Conservation (phyloP, 2,329 filamentous ascomycete genomes). For the Beauveria sp. region DNA sequence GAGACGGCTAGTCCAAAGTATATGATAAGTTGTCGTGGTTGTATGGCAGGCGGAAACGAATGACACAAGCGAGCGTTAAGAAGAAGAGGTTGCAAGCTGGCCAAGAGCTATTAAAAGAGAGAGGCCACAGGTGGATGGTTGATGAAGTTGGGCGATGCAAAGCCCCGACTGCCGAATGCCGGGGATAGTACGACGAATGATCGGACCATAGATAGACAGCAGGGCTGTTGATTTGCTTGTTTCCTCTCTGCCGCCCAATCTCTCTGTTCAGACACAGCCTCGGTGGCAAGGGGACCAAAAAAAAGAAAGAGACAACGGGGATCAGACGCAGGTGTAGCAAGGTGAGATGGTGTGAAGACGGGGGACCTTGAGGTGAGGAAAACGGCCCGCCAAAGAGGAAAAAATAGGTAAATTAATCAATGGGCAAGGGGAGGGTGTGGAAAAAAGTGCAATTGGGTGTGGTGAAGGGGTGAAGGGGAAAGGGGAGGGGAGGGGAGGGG, state of each 20-base stretch:
- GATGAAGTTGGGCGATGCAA: background rate
- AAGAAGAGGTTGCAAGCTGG: background rate
- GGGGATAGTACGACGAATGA: background rate
- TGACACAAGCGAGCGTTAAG: background rate
- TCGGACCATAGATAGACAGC: background rate
- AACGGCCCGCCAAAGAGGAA: background rate
- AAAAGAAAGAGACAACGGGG: background rate
- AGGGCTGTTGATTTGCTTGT: background rate
- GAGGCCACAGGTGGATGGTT: background rate
- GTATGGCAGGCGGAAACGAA: background rate
- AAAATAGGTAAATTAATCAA: conserved; percentile 1
- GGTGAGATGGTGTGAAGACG: background rate
- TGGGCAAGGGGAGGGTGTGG: conserved; percentile 4
- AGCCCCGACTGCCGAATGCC: background rate
- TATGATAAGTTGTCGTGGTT: background rate
- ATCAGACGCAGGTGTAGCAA: conserved; percentile 5
- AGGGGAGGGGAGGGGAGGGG: background rate
- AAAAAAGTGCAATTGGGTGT: background rate
- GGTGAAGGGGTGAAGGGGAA: background rate
- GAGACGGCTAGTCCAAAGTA: background rate
- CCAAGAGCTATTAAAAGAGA: background rate
- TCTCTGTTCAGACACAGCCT: background rate
- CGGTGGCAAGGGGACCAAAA: background rate
- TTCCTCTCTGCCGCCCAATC: background rate
- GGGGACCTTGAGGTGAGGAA: conserved; percentile 7